A percentile compares a stretch with the other conserved stretches of the same genome.
Evolutionary conservation across 805 yeast genomes (phyloP).

Genomic region (Monosporozyma unispora): DNA sequence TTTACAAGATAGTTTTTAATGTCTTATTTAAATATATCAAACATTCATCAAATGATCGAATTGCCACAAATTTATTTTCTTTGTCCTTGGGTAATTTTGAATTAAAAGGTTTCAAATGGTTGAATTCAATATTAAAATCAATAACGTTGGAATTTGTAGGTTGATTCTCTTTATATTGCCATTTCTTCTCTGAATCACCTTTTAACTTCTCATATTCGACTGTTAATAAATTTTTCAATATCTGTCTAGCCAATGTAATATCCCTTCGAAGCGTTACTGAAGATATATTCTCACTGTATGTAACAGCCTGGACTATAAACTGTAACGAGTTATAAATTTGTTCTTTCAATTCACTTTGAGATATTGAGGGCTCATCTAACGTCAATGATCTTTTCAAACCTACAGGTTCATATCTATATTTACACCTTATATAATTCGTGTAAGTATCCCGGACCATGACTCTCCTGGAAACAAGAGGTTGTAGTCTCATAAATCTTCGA

Average conservation of each 20-base stretch:
- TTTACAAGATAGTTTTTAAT: constrained; percentile 18
- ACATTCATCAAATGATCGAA: constrained; percentile 21
- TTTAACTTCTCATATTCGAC: constrained; percentile 20
- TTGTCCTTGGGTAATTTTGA: background rate
- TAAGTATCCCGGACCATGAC: constrained; percentile 21
- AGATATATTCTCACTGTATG: constrained; percentile 7
- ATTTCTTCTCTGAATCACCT: background rate
- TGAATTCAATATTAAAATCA: constrained; percentile 10
- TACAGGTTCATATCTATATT: constrained; percentile 24
- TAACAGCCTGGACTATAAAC: constrained; percentile 20
- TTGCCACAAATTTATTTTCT: constrained; percentile 2
- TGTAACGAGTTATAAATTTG: constrained; percentile 12
- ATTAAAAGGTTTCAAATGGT: constrained; percentile 9
- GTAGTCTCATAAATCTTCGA: constrained; percentile 22
- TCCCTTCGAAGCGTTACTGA: background rate
- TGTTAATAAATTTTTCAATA: constrained; percentile 23
- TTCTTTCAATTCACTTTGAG: constrained; percentile 1
- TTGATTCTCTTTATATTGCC: background rate
- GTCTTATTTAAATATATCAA: constrained; percentile 21
- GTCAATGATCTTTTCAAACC: constrained; percentile 14
- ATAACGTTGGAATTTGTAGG: constrained; percentile 2
- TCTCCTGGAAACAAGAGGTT: constrained; percentile 22
- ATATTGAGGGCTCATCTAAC: constrained; percentile 1
- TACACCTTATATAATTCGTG: constrained; percentile 21
- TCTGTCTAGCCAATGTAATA: constrained; percentile 8